Conservation (phyloP, 345 rosid species). For the Pistacia atlantica region DNA sequence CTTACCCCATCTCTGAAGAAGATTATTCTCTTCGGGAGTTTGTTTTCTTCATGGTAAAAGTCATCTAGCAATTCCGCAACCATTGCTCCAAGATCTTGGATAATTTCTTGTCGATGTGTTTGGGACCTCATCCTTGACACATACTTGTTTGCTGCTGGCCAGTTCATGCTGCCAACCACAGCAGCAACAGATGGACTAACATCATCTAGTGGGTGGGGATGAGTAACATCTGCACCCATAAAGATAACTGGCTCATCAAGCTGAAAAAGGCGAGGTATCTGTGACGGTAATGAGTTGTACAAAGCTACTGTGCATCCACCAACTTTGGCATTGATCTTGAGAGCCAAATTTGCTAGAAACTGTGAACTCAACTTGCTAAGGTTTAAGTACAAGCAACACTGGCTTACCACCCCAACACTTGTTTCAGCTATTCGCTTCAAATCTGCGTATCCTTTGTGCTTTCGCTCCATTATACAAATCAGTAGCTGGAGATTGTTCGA, state of each 20-base stretch:
- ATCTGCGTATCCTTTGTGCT: conserved; percentile 91
- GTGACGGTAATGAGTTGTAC: conserved; percentile 75
- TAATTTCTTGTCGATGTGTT: conserved; percentile 91
- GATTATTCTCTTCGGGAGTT: conserved; percentile 80
- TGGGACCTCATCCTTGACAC: conserved; percentile 94
- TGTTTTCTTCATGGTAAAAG: conserved; percentile 57
- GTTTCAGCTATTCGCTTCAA: conserved; percentile 94
- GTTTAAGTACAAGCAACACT: conserved; percentile 89
- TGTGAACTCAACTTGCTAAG: conserved; percentile 81
- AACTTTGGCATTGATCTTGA: conserved; percentile 94
- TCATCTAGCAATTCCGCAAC: conserved; percentile 82
- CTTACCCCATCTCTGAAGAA: conserved; percentile 97
- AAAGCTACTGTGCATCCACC: conserved; percentile 91
- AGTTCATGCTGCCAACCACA: conserved; percentile 98
- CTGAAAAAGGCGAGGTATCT: conserved; percentile 73
- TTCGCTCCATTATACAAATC: conserved; percentile 88
- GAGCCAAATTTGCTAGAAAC: conserved; percentile 86
- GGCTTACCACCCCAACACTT: conserved; percentile 78
- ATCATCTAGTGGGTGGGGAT: conserved; percentile 96
- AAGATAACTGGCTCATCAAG: conserved; percentile 85
- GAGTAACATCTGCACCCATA: conserved; percentile 98
- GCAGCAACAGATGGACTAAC: conserved; percentile 95
- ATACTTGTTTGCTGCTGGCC: conserved; percentile 96
- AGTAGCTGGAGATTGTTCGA: conserved; percentile 76
- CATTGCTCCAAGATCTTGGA: conserved; percentile 83